Conservation (phyloP, 2,329 filamentous ascomycete species). For the Ascochyta fabae region DNA sequence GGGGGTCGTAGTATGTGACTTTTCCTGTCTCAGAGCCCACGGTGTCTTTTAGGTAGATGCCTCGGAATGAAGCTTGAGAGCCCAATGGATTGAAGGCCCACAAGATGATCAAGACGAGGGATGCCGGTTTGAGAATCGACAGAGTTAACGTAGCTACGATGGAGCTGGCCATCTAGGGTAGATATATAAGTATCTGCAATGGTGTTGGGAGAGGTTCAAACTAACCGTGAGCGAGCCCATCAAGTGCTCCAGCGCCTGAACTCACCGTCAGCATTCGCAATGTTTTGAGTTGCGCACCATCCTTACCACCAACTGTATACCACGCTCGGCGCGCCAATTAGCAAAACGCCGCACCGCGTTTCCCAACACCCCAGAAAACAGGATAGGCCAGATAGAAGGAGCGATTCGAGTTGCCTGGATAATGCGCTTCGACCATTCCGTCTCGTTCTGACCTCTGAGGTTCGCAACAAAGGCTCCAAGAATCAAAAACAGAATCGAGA, state of each 20-base stretch:
- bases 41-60: not conserved
- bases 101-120: conserved; percentile 2
- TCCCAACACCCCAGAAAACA: conserved; percentile 17
- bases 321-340: conserved; percentile 16
- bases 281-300: not conserved
- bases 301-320: conserved; percentile 10
- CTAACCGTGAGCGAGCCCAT: conserved; percentile 10
- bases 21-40: not conserved
- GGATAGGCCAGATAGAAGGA: conserved; percentile 16
- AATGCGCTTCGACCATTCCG: conserved; percentile 3
- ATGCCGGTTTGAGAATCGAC: conserved; percentile 4
- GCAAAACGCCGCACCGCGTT: conserved; percentile 13
- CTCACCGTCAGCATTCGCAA: not conserved
- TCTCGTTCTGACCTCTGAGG: conserved; percentile 1
- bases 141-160: conserved; percentile 12
- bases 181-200: not conserved
- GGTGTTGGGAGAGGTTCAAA: no score
- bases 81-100: conserved; percentile 20
- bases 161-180: conserved; percentile 14
- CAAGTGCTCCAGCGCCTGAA: conserved; percentile 14
- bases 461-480: not conserved
- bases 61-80: conserved; percentile 18
- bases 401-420: conserved; percentile 12
- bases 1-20: conserved; percentile 1
- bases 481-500: not conserved